These are phyloP conservation scores for Mycena sanguinolenta DNA, from an alignment of 768 basidiomycete genomes.

Conservation along the genomic window DNA sequence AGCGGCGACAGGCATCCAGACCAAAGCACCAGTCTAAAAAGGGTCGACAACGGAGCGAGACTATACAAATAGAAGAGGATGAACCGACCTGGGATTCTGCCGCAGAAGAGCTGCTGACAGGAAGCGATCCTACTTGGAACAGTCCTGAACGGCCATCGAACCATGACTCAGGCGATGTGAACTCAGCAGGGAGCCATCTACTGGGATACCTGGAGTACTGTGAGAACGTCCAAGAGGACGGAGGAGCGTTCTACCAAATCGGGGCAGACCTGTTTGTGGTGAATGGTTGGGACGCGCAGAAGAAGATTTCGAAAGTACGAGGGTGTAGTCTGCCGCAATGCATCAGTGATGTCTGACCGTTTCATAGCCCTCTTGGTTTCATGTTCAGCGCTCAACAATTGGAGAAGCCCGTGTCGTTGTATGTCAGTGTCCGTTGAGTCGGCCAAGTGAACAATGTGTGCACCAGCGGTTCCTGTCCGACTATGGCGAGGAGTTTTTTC, in stretches of 20 bases:
- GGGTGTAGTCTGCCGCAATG: conserved; percentile 28
- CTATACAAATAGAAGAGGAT: too few relatives aligned
- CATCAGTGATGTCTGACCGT: not conserved
- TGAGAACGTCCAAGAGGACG: too few relatives aligned
- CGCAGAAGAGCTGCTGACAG: not conserved
- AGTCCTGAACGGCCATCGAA: not conserved
- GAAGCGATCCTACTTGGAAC: not conserved
- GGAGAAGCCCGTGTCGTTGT: not conserved
- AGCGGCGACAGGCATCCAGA: too few relatives aligned
- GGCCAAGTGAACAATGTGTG: conserved; percentile 9
- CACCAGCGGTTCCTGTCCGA: conserved; percentile 17
- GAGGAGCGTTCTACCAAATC: too few relatives aligned
- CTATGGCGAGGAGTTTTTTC: conserved; percentile 17
- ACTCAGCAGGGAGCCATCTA: conserved; percentile 1
- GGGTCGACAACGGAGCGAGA: too few relatives aligned
- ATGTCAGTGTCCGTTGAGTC: conserved; percentile 9
- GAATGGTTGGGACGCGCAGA: too few relatives aligned
- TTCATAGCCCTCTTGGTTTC: conserved; percentile 27
- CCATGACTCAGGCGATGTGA: not conserved
- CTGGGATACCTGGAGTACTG: too few relatives aligned
- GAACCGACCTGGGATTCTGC: too few relatives aligned
- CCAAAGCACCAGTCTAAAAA: too few relatives aligned
- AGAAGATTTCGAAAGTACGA: too few relatives aligned
- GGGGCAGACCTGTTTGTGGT: too few relatives aligned
- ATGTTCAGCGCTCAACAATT: conserved; percentile 14